These are phyloP conservation scores for Hypoxylon sp. DNA, from an alignment of 2,329 filamentous ascomycete genomes.

Conservation along the genomic window DNA sequence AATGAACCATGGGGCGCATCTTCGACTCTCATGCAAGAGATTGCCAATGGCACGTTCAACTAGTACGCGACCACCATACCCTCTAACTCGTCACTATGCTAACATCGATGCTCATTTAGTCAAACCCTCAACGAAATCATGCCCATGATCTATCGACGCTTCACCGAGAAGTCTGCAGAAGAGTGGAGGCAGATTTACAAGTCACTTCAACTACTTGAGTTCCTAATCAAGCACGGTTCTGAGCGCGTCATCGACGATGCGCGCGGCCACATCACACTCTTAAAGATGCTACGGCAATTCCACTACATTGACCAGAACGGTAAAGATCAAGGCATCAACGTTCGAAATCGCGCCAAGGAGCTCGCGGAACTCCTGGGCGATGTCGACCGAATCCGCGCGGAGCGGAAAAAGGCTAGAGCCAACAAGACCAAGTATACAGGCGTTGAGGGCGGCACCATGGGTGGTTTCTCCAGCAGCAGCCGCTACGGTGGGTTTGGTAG, in stretches of 20 bases:
- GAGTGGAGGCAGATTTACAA: conserved; percentile 99
- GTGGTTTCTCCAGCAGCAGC: conserved; percentile 69
- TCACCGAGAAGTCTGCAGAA: conserved; percentile 97
- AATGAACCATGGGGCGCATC: conserved; percentile 97
- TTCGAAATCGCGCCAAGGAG: conserved; percentile 96
- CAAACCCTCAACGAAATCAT: conserved; percentile 99
- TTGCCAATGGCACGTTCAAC: conserved; percentile 97
- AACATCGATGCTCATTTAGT: conserved; percentile 62
- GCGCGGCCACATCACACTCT: conserved; percentile 90
- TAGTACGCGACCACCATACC: conserved; percentile 75
- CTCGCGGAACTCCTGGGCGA: conserved; percentile 93
- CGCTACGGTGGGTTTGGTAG: conserved; percentile 94
- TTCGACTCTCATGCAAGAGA: conserved; percentile 93
- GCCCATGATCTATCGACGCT: conserved; percentile 99
- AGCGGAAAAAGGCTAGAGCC: conserved; percentile 89
- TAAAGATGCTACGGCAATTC: conserved; percentile 99
- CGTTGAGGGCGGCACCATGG: conserved; percentile 83
- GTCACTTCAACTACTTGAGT: conserved; percentile 94
- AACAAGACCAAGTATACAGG: conserved; percentile 97
- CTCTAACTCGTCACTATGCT: conserved; percentile 1
- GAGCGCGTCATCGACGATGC: conserved; percentile 98
- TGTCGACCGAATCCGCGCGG: conserved; percentile 85
- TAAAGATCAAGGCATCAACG: conserved; percentile 98
- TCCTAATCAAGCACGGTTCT: conserved; percentile 97
- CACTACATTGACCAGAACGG: conserved; percentile 97